These are phyloP conservation scores for Myriosclerotinia duriaeana DNA, from an alignment of 2,329 filamentous ascomycete species.

Conservation along the genomic window DNA sequence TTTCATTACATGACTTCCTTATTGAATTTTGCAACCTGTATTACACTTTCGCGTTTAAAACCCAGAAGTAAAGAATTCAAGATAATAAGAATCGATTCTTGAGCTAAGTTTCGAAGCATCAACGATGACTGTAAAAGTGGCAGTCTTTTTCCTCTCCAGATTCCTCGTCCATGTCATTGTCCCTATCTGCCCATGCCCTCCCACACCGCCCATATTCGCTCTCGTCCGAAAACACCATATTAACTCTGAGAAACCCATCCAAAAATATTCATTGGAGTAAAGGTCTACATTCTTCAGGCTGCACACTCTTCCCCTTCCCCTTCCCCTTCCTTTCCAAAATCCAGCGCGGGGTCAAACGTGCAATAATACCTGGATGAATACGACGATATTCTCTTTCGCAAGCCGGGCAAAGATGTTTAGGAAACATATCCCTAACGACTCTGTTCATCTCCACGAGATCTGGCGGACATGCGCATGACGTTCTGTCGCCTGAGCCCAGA, in stretches of 20 bases:
- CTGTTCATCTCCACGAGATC: neutral
- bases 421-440: neutral
- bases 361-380: neutral
- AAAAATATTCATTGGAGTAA: neutral
- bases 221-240: neutral
- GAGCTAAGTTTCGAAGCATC: no score
- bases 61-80: no score
- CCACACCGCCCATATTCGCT: neutral
- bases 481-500: neutral
- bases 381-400: neutral
- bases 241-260: neutral
- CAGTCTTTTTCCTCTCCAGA: no score
- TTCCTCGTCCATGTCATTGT: neutral
- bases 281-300: neutral
- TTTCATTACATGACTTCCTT: no score
- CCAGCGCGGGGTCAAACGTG: neutral
- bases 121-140: no score
- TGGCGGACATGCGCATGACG: neutral
- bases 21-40: no score
- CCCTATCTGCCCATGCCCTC: neutral
- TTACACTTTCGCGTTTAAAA: no score
- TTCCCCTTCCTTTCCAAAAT: neutral
- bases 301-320: neutral
- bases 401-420: neutral
- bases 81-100: no score